Evolutionary conservation across 2,329 filamentous ascomycete genomes (phyloP).

Genomic region (Trichoderma hamatum): DNA sequence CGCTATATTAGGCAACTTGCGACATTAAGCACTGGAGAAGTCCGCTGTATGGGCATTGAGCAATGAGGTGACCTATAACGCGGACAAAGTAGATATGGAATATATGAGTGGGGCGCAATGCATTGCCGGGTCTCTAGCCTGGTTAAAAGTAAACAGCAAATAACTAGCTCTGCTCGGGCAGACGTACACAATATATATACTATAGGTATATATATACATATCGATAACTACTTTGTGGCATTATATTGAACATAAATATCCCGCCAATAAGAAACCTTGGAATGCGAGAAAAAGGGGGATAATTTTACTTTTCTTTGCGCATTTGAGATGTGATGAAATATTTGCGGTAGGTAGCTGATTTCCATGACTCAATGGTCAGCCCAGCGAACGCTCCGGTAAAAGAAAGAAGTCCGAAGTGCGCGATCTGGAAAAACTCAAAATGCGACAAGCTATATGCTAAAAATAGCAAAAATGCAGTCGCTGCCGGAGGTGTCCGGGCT

Average conservation of each 20-base stretch:
- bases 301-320: not conserved
- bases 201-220: not conserved
- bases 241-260: not conserved
- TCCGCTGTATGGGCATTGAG: too few species aligned
- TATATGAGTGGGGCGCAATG: not conserved
- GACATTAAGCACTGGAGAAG: too few species aligned
- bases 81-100: not conserved
- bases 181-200: not conserved
- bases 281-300: not conserved
- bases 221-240: not conserved
- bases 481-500: not conserved
- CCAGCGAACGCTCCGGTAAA: not conserved
- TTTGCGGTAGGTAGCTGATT: not conserved
- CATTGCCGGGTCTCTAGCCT: not conserved
- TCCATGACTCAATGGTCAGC: not conserved
- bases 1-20: too few species aligned
- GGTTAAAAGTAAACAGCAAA: not conserved
- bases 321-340: not conserved
- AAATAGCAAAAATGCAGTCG: not conserved
- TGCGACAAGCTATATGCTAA: not conserved
- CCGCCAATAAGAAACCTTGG: not conserved
- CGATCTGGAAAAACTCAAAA: not conserved
- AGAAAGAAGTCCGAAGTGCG: slow-evolving; percentile 17
- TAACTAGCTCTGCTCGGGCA: not conserved
- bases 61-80: not conserved